phyloP scores from a whole-genome alignment of 306 rosid species.

The Rosa multiflora region DNA sequence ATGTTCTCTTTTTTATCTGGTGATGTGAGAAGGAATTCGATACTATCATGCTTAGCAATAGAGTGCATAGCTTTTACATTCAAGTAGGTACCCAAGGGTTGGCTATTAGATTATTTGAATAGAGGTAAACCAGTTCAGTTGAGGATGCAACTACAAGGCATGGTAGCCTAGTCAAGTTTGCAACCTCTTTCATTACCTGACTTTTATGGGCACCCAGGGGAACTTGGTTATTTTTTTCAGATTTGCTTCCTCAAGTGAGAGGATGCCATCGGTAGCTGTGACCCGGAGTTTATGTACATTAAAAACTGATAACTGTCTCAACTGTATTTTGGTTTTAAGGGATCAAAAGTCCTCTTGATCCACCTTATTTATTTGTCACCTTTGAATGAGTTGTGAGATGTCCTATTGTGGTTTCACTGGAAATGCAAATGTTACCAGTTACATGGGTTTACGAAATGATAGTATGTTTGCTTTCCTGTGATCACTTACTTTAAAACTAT shows the following conservation, averaged over 20 bases:
- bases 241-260: background rate
- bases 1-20: background rate
- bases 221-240: background rate
- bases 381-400: background rate
- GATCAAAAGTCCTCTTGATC: background rate
- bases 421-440: background rate
- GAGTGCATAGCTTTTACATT: background rate
- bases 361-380: conserved; percentile 1
- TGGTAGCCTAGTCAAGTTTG: conserved; percentile 8
- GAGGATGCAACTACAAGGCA: background rate
- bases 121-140: background rate
- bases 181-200: background rate
- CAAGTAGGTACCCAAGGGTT: background rate
- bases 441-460: conserved; percentile 5
- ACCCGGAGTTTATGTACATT: background rate
- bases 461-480: conserved; percentile 1
- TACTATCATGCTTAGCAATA: background rate
- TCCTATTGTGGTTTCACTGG: background rate
- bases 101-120: background rate
- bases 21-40: background rate
- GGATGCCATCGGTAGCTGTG: background rate
- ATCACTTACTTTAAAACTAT: too few species aligned
- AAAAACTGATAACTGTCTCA: background rate
- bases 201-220: background rate
- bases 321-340: conserved; percentile 1